These are phyloP conservation scores for Saccharomycopsis capsularis DNA, from an alignment of 805 yeast species.

Conservation along the genomic window DNA sequence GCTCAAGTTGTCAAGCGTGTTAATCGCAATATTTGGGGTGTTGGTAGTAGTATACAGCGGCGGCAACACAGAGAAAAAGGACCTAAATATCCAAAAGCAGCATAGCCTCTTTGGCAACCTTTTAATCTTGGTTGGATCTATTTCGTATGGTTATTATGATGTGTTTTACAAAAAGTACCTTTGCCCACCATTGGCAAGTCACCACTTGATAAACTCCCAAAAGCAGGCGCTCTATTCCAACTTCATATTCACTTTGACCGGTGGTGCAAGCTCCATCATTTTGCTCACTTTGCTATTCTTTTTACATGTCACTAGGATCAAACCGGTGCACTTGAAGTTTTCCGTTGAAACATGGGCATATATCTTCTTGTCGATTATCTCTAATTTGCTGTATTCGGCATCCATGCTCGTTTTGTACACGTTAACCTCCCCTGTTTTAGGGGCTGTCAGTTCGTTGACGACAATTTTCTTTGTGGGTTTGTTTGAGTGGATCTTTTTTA, in stretches of 20 bases:
- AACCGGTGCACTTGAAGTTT: slow-evolving; percentile 25
- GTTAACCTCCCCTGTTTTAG: slow-evolving; percentile 76
- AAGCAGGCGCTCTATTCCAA: slow-evolving; percentile 79
- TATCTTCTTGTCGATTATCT: slow-evolving; percentile 46
- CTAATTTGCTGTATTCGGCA: slow-evolving; percentile 64
- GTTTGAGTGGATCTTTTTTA: slow-evolving; percentile 65
- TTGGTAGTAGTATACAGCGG: slow-evolving; percentile 70
- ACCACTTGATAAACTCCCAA: slow-evolving; percentile 33
- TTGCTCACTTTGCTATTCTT: slow-evolving; percentile 11
- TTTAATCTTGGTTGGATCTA: slow-evolving; percentile 65
- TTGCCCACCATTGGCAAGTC: slow-evolving; percentile 48
- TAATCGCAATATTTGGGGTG: slow-evolving; percentile 68
- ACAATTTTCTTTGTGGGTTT: slow-evolving; percentile 77
- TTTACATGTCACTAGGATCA: slow-evolving; percentile 39
- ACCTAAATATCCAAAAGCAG: slow-evolving; percentile 37
- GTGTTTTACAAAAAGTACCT: slow-evolving; percentile 69
- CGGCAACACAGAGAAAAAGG: slow-evolving; percentile 23
- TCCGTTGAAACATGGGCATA: slow-evolving; percentile 34
- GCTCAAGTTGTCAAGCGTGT: slow-evolving; percentile 59
- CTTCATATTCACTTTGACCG: slow-evolving; percentile 63
- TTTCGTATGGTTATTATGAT: slow-evolving; percentile 75
- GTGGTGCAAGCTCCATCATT: slow-evolving; percentile 43
- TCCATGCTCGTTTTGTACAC: slow-evolving; percentile 74
- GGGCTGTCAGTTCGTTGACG: slow-evolving; percentile 59
- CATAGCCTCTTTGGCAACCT: slow-evolving; percentile 61